Percentiles rank a stretch among this genome's conserved stretches.
Conservation (phyloP, 176 grass and related monocot genomes). For the Panicum miliaceum region DNA sequence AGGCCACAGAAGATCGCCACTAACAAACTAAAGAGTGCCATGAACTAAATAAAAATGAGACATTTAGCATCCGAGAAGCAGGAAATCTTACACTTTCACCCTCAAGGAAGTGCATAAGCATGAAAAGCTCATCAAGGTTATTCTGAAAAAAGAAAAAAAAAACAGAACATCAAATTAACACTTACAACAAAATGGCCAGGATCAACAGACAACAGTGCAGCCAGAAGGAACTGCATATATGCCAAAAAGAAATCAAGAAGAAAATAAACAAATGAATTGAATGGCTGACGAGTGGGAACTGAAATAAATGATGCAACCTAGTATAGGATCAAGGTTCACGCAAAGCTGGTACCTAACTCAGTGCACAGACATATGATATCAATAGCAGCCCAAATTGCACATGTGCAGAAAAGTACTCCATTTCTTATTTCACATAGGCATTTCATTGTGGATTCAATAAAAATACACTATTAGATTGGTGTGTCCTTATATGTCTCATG, state of each 20-base stretch:
- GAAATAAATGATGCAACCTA: conserved; percentile 11
- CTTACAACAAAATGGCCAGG: background rate
- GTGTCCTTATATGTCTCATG: conserved; percentile 23
- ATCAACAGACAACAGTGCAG: conserved; percentile 33
- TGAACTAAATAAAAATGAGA: conserved; percentile 36
- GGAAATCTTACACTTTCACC: conserved; percentile 81
- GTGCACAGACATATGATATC: background rate
- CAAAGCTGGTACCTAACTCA: background rate
- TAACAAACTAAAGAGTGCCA: conserved; percentile 21
- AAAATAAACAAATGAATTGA: conserved; percentile 30
- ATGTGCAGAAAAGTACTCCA: background rate
- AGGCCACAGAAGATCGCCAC: background rate
- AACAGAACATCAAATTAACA: conserved; percentile 35
- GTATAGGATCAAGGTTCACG: conserved; percentile 15
- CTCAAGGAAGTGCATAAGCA: conserved; percentile 99
- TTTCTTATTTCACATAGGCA: conserved; percentile 16
- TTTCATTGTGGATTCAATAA: conserved; percentile 21
- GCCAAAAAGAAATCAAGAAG: background rate
- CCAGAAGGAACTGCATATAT: conserved; percentile 1
- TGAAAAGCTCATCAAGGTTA: conserved; percentile 99
- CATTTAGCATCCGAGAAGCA: conserved; percentile 32
- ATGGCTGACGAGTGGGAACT: conserved; percentile 7
- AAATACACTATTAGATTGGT: background rate
- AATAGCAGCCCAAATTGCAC: conserved; percentile 11
- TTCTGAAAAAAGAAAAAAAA: conserved; percentile 69